These are phyloP conservation scores for Phytophthora tubulina DNA, from an alignment of 352 stramenopile species.

Conservation along the genomic window DNA sequence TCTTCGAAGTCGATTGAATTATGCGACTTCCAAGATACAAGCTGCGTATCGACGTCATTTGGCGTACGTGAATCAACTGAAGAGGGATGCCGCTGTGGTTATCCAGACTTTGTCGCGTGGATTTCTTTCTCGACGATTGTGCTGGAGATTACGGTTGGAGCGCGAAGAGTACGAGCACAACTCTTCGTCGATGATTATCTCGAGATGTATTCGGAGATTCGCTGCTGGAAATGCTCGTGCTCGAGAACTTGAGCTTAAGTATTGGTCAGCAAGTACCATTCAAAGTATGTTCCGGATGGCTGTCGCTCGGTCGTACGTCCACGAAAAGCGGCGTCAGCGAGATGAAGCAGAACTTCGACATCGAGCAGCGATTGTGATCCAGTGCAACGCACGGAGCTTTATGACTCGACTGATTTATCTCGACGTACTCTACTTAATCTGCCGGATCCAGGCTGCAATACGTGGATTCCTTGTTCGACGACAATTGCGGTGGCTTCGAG, in stretches of 20 bases:
- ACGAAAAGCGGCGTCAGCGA: constrained; percentile 16
- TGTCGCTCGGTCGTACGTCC: constrained; percentile 31
- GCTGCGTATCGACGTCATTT: constrained; percentile 46
- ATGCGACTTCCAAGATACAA: constrained; percentile 65
- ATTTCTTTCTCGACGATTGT: constrained; percentile 32
- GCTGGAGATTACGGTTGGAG: constrained; percentile 28
- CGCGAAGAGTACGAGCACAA: constrained; percentile 29
- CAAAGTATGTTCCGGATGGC: constrained; percentile 54
- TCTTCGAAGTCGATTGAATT: constrained; percentile 60
- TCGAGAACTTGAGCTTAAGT: constrained; percentile 39
- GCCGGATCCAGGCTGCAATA: constrained; percentile 79
- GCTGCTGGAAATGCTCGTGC: constrained; percentile 38
- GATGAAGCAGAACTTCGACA: constrained; percentile 27
- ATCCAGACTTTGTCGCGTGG: constrained; percentile 65
- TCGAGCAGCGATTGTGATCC: constrained; percentile 58
- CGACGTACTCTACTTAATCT: constrained; percentile 82
- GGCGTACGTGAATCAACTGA: constrained; percentile 14
- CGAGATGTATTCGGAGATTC: constrained; percentile 46
- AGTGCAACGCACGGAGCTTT: constrained; percentile 59
- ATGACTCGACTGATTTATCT: constrained; percentile 84
- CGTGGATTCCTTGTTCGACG: constrained; percentile 72
- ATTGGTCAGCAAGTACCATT: constrained; percentile 53
- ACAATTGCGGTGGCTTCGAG: constrained; percentile 58
- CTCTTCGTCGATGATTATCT: constrained; percentile 51
- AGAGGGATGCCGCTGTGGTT: constrained; percentile 39